Evolutionary conservation across 495 filamentous ascomycete species (phyloP).

Genomic region (Neurospora intermedia): DNA sequence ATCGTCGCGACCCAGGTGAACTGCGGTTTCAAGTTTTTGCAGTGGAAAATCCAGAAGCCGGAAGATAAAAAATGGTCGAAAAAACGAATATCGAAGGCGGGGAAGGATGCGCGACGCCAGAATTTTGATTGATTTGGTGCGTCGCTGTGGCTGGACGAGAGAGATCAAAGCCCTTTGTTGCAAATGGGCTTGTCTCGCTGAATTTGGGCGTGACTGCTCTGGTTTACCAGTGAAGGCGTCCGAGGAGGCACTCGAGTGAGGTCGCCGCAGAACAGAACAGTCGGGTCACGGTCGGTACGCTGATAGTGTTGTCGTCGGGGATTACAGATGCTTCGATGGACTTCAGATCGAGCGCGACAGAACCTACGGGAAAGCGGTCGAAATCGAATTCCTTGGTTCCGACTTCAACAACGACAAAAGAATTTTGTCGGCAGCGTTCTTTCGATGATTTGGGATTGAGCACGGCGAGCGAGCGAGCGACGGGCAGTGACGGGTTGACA

Average conservation of each 20-base stretch:
- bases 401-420: not conserved
- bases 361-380: not conserved
- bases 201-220: conserved; percentile 11
- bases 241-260: conserved; percentile 7
- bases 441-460: not conserved
- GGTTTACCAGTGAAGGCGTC: conserved; percentile 27
- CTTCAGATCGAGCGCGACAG: not conserved
- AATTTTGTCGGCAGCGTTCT: not conserved
- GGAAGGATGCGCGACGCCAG: not conserved
- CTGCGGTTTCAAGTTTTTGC: not conserved
- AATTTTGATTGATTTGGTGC: not conserved
- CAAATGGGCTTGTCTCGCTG: not conserved
- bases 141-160: not conserved
- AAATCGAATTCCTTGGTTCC: not conserved
- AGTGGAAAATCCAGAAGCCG: not conserved
- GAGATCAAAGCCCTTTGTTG: not conserved
- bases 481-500: not conserved
- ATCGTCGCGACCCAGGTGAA: not conserved
- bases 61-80: not conserved
- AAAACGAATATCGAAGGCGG: not conserved
- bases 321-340: not conserved
- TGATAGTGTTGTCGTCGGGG: not conserved
- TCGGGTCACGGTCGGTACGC: not conserved
- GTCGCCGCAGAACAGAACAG: conserved; percentile 17
- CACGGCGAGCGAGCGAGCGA: not conserved